phyloP scores from a whole-genome alignment of 1,139 yeast species.

The Ogataea hybrid region DNA sequence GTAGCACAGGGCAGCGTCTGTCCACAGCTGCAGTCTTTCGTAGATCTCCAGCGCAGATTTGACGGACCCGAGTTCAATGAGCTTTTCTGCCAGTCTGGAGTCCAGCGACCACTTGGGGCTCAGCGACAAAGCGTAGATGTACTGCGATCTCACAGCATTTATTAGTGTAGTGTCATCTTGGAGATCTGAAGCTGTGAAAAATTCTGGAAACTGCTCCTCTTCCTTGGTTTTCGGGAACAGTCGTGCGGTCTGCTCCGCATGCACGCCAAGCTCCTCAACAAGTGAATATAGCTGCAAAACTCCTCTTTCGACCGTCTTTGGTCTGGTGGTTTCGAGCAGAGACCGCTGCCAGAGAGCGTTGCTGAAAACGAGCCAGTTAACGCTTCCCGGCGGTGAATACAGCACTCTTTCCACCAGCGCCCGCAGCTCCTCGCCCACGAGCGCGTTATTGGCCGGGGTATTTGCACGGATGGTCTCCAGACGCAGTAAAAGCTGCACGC shows the following conservation, averaged over 20 bases:
- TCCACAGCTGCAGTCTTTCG: constrained; percentile 70
- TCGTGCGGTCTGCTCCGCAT: constrained; percentile 50
- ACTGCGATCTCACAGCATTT: constrained; percentile 57
- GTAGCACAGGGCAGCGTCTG: constrained; percentile 88
- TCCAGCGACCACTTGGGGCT: constrained; percentile 89
- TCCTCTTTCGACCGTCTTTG: constrained; percentile 92
- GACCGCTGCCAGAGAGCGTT: constrained; percentile 92
- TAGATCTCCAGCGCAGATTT: constrained; percentile 90
- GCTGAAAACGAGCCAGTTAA: constrained; percentile 79
- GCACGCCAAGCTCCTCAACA: constrained; percentile 83
- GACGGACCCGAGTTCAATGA: constrained; percentile 81
- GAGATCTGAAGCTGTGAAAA: constrained; percentile 22
- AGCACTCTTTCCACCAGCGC: constrained; percentile 75
- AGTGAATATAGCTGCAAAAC: constrained; percentile 89
- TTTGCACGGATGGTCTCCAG: constrained; percentile 64
- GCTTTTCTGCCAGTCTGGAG: constrained; percentile 78
- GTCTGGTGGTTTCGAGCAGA: constrained; percentile 70
- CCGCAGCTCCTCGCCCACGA: constrained; percentile 78
- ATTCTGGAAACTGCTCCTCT: constrained; percentile 26
- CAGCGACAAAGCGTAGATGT: constrained; percentile 71
- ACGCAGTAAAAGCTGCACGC: constrained; percentile 67
- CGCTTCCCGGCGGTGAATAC: constrained; percentile 44
- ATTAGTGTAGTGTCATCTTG: constrained; percentile 30
- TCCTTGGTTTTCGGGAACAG: constrained; percentile 54
- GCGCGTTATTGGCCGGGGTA: constrained; percentile 65